A percentile compares a stretch with the other conserved stretches of the same genome.
These are phyloP conservation scores for Penicillium chermesinum DNA, from an alignment of 495 filamentous ascomycete genomes.

Conservation along the genomic window DNA sequence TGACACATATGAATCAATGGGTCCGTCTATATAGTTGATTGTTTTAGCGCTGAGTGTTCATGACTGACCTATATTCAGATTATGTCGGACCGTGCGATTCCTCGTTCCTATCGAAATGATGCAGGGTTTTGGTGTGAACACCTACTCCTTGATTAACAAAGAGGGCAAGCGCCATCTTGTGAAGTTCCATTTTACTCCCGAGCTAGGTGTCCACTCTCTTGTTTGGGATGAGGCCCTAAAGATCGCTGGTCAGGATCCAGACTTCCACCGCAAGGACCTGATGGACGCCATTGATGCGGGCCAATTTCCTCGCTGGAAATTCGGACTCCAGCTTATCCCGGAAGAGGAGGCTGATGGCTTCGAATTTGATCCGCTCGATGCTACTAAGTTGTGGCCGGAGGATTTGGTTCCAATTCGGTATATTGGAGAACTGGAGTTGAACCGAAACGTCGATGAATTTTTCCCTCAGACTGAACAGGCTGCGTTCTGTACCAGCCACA, in stretches of 20 bases:
- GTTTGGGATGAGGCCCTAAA: constrained; percentile 89
- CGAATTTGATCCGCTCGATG: constrained; percentile 85
- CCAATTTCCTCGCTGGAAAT: constrained; percentile 72
- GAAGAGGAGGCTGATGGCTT: constrained; percentile 72
- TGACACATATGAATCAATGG: constrained; percentile 85
- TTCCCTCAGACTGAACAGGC: constrained; percentile 77
- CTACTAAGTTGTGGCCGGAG: constrained; percentile 91
- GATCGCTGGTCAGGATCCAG: constrained; percentile 73
- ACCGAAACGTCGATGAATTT: constrained; percentile 80
- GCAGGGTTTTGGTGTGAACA: constrained; percentile 89
- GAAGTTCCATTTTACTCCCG: constrained; percentile 77
- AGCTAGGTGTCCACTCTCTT: constrained; percentile 75
- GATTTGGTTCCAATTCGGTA: constrained; percentile 73
- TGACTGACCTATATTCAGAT: too few species aligned
- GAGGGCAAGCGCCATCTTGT: constrained; percentile 70
- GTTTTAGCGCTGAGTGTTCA: too few species aligned
- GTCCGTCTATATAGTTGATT: too few species aligned
- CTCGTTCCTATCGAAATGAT: constrained; percentile 81
- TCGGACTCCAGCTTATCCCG: constrained; percentile 71
- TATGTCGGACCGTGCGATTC: constrained; percentile 75
- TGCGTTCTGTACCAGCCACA: constrained; percentile 83
- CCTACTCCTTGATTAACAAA: constrained; percentile 66
- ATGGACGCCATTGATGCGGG: constrained; percentile 70
- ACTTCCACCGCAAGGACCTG: constrained; percentile 84
- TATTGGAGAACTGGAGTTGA: constrained; percentile 78